Evolutionary conservation across 495 filamentous ascomycete genomes (phyloP), one percentile per base, ranked within the genome.

Genomic region (Thermothielavioides terrestris): DNA sequence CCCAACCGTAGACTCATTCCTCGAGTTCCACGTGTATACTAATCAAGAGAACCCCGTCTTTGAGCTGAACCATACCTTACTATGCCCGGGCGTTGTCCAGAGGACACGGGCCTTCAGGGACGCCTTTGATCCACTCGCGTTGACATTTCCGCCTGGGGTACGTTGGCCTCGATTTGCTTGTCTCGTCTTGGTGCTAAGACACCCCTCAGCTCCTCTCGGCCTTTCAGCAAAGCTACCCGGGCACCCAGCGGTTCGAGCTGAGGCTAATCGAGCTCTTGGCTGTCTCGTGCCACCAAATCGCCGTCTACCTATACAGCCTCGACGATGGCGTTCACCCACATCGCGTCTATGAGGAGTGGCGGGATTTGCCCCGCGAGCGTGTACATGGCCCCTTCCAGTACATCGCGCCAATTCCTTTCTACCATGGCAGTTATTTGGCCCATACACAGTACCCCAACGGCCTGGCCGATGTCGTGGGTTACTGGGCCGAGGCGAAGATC

Each of bases 401-500:
- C 23, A 8, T n/a, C 23, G 14, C 4, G n/a, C 46, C 48, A 17
- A 57, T 53, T 2, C 38, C 51, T 22, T 65, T 63, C 34, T 54
- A 46, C 42, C 60, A 60, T 37, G 28, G 15, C 9, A 39, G 35
- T 1, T 65, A 63, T 42, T 6, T 27, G 9, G 46, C 47, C 21
- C 43, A 22, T 27, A 6, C 52, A 8, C 57, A 59, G 39, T 65
- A 63, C 37, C 57, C 57, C 6, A 46, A 58, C 11, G 52, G 56
- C n/a, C 44, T 63, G n/a, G 50, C 54, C 3, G 62, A 65, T 41
- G 28, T 57, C 0, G 60, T 57, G 18, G 64, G 59, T 4, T 63
- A 63, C 43, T 67, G 57, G 64, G 58, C 56, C 42, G 62, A 60
- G 37, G 46, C 49, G 15, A 50, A 53, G 4, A 54, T 59, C 12